Evolutionary conservation across 139 green algal genomes (phyloP), one percentile per base, ranked within the genome.

Genomic region (Coelastrella sp.): DNA sequence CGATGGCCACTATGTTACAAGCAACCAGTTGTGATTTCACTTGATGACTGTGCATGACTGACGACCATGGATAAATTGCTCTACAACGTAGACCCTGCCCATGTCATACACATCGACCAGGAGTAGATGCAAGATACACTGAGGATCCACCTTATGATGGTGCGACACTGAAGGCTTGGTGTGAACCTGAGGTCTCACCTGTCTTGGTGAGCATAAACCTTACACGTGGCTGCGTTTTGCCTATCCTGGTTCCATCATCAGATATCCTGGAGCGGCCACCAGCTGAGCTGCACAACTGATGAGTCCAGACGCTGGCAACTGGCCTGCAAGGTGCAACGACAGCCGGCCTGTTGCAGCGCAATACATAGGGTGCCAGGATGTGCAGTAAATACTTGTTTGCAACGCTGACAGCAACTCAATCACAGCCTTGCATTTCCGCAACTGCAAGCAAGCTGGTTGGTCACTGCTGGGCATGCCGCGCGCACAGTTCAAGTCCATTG

Each of bases 301-400:
- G 23, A 7, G 73, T 34, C 73, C 73, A 81, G 23, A 81, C 50
- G 48, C 48, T 68, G 11, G 73, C 73, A 38, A 81, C 73, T 19
- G 73, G 73, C 19, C 53, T 64, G 53, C 53, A 64, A 21, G 53
- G 21, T 21, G n/a, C n/a, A n/a, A 57, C 11, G 45, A 57, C 11
- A 57, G 15, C 45, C 1, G 11, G 15, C 11, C 45, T 57, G 45
- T 13, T 13, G 11, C 45, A 57, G 45, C 15, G 45, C 45, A 13
- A 13, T 57, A 57, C 11, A 9, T 57, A 23, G 11, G 45, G 45
- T 13, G 11, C 11, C 11, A 57, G 15, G 1, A 57, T 57, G 45
- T 23, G 45, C 15, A 57, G 11, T 57, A 57, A 9, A 57, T 9
- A 13, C 11, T 9, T 23, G 45, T 23, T 23, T 23, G 45, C 45